These are phyloP conservation scores for Ustulina deusta DNA, from an alignment of 2,329 filamentous ascomycete species.

Conservation along the genomic window DNA sequence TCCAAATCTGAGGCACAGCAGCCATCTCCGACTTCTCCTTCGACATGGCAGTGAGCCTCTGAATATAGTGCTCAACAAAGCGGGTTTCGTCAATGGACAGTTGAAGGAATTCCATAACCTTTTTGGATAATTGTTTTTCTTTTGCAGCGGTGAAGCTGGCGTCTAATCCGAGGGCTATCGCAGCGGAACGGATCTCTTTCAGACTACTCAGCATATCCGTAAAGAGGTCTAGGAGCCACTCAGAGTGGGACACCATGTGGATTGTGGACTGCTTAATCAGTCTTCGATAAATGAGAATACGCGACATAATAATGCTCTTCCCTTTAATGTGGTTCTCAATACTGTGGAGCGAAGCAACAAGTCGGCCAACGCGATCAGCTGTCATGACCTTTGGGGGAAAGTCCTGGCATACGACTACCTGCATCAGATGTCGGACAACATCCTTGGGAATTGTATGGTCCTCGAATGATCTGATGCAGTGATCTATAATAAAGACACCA, in stretches of 20 bases:
- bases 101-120: constrained; percentile 73
- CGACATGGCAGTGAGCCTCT: constrained; percentile 76
- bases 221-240: constrained; percentile 88
- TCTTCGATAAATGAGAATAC: constrained; percentile 82
- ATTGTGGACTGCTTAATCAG: constrained; percentile 77
- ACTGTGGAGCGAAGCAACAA: constrained; percentile 77
- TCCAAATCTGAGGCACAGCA: constrained; percentile 90
- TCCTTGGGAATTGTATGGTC: constrained; percentile 79
- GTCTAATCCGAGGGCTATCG: constrained; percentile 79
- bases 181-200: constrained; percentile 79
- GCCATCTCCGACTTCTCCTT: constrained; percentile 70
- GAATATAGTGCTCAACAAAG: constrained; percentile 77
- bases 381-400: constrained; percentile 83
- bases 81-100: constrained; percentile 68
- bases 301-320: constrained; percentile 82
- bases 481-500: constrained; percentile 81
- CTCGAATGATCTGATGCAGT: constrained; percentile 79
- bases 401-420: constrained; percentile 82
- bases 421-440: constrained; percentile 81
- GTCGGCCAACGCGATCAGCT: constrained; percentile 73
- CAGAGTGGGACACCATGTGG: constrained; percentile 76
- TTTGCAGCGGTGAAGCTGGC: constrained; percentile 76
- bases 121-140: constrained; percentile 74
- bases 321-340: constrained; percentile 81
- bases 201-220: constrained; percentile 83